These are phyloP conservation scores for Vitis hybrid DNA, from an alignment of 177 flowering plant species.

Conservation along the genomic window DNA sequence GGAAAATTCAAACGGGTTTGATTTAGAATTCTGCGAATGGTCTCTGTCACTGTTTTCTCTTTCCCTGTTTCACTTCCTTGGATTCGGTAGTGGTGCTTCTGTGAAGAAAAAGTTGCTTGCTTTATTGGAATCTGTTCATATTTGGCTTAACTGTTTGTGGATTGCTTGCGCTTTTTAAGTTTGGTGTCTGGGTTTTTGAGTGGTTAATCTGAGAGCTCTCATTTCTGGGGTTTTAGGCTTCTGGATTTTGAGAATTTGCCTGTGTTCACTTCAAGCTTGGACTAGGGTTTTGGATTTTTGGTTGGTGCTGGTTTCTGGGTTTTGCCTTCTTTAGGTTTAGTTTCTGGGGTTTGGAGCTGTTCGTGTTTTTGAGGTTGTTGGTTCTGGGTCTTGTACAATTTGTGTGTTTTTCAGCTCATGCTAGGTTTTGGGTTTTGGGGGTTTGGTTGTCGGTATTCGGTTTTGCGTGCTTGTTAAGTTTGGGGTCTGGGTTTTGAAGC, in stretches of 20 bases:
- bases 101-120: conserved; percentile 20
- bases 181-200: conserved; percentile 12
- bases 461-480: conserved; percentile 7
- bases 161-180: conserved; percentile 20
- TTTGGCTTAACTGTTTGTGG: conserved; percentile 14
- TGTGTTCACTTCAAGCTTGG: not conserved
- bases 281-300: conserved; percentile 4
- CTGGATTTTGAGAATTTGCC: conserved; percentile 11
- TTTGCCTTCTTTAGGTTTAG: conserved; percentile 8
- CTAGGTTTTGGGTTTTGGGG: conserved; percentile 3
- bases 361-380: conserved; percentile 3
- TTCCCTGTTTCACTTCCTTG: conserved; percentile 30
- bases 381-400: conserved; percentile 11
- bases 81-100: conserved; percentile 25
- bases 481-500: conserved; percentile 6
- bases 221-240: conserved; percentile 4
- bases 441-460: conserved; percentile 10
- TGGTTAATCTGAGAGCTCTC: not conserved
- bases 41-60: conserved; percentile 14
- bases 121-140: conserved; percentile 41
- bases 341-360: conserved; percentile 11
- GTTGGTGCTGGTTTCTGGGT: not conserved
- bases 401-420: not conserved
- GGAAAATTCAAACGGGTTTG: conserved; percentile 14
- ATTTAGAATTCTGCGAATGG: conserved; percentile 17